Evolutionary conservation across 805 yeast species (phyloP).

Genomic region (Ascoidea rubescens): DNA sequence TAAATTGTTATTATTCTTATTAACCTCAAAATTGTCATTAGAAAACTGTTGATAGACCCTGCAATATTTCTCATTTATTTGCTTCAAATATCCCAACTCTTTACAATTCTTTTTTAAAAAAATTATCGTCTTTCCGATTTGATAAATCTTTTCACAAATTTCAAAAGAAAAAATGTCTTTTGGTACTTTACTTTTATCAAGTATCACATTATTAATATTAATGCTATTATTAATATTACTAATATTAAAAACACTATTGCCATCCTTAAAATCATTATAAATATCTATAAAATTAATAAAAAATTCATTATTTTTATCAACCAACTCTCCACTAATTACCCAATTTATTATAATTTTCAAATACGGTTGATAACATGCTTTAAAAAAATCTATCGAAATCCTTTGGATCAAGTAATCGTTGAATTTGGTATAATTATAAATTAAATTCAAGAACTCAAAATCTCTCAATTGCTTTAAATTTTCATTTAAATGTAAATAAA

Average conservation of each 20-base stretch:
- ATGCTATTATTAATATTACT: background rate
- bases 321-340: constrained; percentile 54
- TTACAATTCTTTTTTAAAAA: constrained; percentile 54
- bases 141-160: constrained; percentile 32
- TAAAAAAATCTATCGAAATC: constrained; percentile 29
- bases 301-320: constrained; percentile 44
- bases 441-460: constrained; percentile 37
- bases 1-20: constrained; percentile 11
- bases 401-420: constrained; percentile 47
- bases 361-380: constrained; percentile 41
- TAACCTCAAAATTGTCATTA: constrained; percentile 5
- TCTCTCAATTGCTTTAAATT: constrained; percentile 23
- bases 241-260: background rate
- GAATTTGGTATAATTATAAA: constrained; percentile 35
- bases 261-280: background rate
- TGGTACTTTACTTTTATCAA: constrained; percentile 26
- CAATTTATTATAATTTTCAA: constrained; percentile 46
- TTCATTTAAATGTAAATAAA: constrained; percentile 31
- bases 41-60: constrained; percentile 3
- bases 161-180: constrained; percentile 22
- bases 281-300: constrained; percentile 23
- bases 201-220: constrained; percentile 16
- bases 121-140: constrained; percentile 59
- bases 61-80: constrained; percentile 13
- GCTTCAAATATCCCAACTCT: constrained; percentile 51